These are phyloP conservation scores for Phaeosphaeriaceae sp. DNA, from an alignment of 2,329 filamentous ascomycete species.

Conservation along the genomic window DNA sequence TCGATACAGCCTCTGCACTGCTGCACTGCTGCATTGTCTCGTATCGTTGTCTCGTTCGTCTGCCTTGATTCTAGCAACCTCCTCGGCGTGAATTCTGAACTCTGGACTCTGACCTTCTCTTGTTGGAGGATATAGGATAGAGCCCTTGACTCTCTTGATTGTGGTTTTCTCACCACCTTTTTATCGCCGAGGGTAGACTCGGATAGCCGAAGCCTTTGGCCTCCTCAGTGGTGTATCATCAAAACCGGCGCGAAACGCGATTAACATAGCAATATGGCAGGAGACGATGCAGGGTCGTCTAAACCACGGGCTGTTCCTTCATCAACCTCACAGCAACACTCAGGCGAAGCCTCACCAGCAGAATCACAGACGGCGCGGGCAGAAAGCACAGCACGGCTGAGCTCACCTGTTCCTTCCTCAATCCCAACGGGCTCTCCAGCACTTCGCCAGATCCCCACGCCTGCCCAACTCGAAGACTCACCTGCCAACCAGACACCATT, in stretches of 20 bases:
- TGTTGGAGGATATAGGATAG: not conserved
- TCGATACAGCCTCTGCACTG: slow-evolving; percentile 15
- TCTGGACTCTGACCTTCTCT: not conserved
- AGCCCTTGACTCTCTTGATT: not conserved
- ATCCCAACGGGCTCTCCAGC: slow-evolving; percentile 52
- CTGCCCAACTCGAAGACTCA: slow-evolving; percentile 53
- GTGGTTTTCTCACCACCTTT: slow-evolving; percentile 6
- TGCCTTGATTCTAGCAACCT: not conserved
- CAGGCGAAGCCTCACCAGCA: slow-evolving; percentile 36
- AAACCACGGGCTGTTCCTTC: slow-evolving; percentile 38
- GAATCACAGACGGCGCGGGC: slow-evolving; percentile 54
- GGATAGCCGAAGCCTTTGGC: slow-evolving; percentile 22
- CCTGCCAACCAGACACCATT: slow-evolving; percentile 64
- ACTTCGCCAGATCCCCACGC: slow-evolving; percentile 58
- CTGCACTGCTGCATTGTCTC: slow-evolving; percentile 5
- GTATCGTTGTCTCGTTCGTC: slow-evolving; percentile 1
- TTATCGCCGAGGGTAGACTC: slow-evolving; percentile 26
- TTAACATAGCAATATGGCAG: slow-evolving; percentile 22
- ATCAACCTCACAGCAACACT: slow-evolving; percentile 22
- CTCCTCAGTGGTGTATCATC: not conserved
- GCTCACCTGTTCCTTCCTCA: slow-evolving; percentile 62
- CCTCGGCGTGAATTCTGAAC: not conserved
- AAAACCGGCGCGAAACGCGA: slow-evolving; percentile 4
- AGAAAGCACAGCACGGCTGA: slow-evolving; percentile 61
- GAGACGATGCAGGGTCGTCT: slow-evolving; percentile 28